Conservation (phyloP, 139 green algal genomes). For the Yamagishiella unicocca region DNA sequence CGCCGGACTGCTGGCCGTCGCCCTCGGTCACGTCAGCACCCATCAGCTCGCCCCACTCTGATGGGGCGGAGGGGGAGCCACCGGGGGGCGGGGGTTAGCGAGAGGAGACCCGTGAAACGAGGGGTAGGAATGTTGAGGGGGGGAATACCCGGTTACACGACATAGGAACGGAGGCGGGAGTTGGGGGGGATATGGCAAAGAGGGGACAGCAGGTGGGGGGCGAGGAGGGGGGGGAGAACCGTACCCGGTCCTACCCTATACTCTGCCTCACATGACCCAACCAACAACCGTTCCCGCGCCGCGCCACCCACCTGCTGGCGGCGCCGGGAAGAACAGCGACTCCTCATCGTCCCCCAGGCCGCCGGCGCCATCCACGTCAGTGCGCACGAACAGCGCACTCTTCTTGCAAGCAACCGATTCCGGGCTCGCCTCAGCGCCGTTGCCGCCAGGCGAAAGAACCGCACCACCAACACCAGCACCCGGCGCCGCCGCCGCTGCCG, state of each 20-base stretch:
- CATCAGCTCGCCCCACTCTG: constrained; percentile 11
- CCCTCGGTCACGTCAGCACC: background rate
- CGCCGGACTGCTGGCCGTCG: background rate
- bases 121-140: background rate
- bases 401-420: background rate
- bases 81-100: too few relatives aligned
- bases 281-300: too few relatives aligned
- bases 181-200: too few relatives aligned
- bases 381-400: background rate
- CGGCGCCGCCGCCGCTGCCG: background rate
- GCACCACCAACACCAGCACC: too few relatives aligned
- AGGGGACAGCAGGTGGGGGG: too few relatives aligned
- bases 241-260: too few relatives aligned
- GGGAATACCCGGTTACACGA: too few relatives aligned
- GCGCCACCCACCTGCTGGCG: background rate
- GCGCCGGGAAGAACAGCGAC: background rate
- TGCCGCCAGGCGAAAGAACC: too few relatives aligned
- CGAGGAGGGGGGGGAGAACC: too few relatives aligned
- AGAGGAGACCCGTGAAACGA: background rate
- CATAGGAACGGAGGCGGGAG: too few relatives aligned
- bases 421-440: background rate
- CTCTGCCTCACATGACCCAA: too few relatives aligned
- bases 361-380: background rate
- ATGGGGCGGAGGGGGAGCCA: background rate
- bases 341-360: constrained; percentile 17